A percentile compares a stretch with the other conserved stretches of the same genome.
Evolutionary conservation across 2,329 filamentous ascomycete species (phyloP).

Genomic region (Aphanoascus verrucosus): DNA sequence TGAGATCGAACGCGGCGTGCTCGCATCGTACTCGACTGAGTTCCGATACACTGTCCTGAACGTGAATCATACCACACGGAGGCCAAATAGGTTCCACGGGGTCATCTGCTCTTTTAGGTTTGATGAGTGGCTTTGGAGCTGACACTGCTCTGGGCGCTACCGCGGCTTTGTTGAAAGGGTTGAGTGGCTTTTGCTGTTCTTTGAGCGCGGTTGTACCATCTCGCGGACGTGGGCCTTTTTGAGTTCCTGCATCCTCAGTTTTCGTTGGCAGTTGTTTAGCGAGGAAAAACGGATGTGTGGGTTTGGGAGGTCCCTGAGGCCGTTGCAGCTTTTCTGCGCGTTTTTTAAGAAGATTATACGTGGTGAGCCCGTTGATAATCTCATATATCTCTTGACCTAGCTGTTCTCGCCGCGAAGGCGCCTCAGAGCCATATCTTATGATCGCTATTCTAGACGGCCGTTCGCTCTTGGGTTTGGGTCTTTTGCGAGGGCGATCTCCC

Average conservation of each 20-base stretch:
- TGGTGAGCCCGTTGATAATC: conserved; percentile 43
- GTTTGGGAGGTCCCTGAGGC: conserved; percentile 29
- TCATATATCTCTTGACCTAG: conserved; percentile 53
- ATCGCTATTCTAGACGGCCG: conserved; percentile 35
- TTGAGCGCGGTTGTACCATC: neutral
- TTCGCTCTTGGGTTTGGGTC: conserved; percentile 28
- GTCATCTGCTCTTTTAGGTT: conserved; percentile 18
- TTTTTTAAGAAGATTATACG: conserved; percentile 17
- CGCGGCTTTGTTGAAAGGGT: neutral
- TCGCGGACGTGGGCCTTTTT: neutral
- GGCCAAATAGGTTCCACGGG: conserved; percentile 32
- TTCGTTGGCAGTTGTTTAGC: conserved; percentile 39
- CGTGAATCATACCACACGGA: conserved; percentile 29
- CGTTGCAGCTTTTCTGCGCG: conserved; percentile 2
- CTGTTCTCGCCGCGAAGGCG: conserved; percentile 31
- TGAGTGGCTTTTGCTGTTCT: neutral
- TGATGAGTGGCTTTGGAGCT: neutral
- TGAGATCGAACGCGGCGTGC: conserved; percentile 18
- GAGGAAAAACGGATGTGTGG: conserved; percentile 59
- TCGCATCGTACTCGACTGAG: neutral
- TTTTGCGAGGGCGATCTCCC: conserved; percentile 27
- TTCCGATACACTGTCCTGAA: conserved; percentile 40
- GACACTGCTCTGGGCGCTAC: neutral
- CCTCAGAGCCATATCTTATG: conserved; percentile 50
- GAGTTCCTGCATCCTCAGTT: neutral